A percentile compares a stretch with the other conserved stretches of the same genome.
Conservation (phyloP, 2,329 filamentous ascomycete species). For the Verticillium nonalfalfae region DNA sequence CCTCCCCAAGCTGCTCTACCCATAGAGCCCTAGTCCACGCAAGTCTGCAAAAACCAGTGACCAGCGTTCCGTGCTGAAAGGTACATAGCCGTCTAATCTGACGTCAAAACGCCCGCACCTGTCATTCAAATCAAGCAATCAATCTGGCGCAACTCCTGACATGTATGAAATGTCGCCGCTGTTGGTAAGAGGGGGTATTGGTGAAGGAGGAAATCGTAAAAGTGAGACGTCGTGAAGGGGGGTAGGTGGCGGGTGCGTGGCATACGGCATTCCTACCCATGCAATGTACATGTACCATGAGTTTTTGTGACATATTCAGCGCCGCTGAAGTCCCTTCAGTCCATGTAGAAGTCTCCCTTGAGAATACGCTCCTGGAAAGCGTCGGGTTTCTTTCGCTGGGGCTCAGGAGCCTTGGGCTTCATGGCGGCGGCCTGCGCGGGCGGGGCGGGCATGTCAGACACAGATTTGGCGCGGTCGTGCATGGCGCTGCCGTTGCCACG, state of each 20-base stretch:
- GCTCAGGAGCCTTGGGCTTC: conserved; percentile 36
- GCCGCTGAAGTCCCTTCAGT: conserved; percentile 43
- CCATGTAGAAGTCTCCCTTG: conserved; percentile 98
- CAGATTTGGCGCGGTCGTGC: conserved; percentile 65
- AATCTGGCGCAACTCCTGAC: neutral
- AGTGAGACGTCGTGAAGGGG: neutral
- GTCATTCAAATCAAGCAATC: neutral
- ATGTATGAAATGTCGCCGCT: neutral
- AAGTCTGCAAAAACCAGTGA: too few species aligned
- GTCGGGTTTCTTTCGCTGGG: conserved; percentile 65
- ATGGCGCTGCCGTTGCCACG: conserved; percentile 26
- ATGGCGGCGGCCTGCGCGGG: conserved; percentile 42
- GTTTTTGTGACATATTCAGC: neutral
- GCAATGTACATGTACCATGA: neutral
- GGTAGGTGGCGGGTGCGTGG: neutral
- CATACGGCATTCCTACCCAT: neutral
- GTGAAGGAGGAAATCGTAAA: neutral
- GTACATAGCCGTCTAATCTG: neutral
- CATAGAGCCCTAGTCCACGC: neutral
- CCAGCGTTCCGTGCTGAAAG: neutral
- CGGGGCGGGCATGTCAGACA: conserved; percentile 56
- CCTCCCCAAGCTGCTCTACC: neutral
- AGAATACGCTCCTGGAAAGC: conserved; percentile 95
- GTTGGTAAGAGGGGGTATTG: neutral
- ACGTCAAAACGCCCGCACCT: neutral